A percentile compares a stretch with the other conserved stretches of the same genome.
phyloP scores from a whole-genome alignment of 495 filamentous ascomycete genomes.

The Geopyxis carbonaria region DNA sequence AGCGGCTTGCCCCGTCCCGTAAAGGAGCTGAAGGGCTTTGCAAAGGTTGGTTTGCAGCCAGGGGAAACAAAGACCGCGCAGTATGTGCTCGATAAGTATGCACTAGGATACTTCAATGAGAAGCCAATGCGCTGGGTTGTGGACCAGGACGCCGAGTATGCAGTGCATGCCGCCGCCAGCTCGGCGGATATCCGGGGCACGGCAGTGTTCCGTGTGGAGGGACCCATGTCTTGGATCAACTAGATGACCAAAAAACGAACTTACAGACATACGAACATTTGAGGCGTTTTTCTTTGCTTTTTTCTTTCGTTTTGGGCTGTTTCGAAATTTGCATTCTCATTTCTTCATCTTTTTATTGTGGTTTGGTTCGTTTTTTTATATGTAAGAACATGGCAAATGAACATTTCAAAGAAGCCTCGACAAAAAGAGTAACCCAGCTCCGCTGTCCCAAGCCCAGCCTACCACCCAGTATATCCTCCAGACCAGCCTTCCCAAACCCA shows the following conservation, averaged over 20 bases:
- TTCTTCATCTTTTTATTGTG: no score
- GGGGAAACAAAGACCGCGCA: constrained; percentile 43
- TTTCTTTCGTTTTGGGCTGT: no score
- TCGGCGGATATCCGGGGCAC: constrained; percentile 16
- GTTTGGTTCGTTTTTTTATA: no score
- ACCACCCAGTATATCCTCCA: no score
- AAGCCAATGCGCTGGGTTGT: constrained; percentile 24
- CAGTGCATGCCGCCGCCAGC: constrained; percentile 24
- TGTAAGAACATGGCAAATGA: no score
- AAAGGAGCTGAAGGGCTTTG: constrained; percentile 57
- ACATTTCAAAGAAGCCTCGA: no score
- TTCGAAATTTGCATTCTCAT: no score
- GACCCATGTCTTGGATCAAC: constrained; percentile 22
- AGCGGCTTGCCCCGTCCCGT: constrained; percentile 35
- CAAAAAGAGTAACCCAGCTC: no score
- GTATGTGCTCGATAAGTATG: constrained; percentile 39
- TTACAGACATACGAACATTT: no score
- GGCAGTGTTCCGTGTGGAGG: constrained; percentile 18
- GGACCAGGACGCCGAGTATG: constrained; percentile 24
- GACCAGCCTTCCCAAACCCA: no score
- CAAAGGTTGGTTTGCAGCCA: constrained; percentile 46
- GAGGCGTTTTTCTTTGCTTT: no score
- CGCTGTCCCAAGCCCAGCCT: no score
- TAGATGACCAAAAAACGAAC: constrained; percentile 5
- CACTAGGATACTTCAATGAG: constrained; percentile 26